phyloP scores from a whole-genome alignment of 1,284 basidiomycete species.

The Pseudozyma tsukubaensis region DNA sequence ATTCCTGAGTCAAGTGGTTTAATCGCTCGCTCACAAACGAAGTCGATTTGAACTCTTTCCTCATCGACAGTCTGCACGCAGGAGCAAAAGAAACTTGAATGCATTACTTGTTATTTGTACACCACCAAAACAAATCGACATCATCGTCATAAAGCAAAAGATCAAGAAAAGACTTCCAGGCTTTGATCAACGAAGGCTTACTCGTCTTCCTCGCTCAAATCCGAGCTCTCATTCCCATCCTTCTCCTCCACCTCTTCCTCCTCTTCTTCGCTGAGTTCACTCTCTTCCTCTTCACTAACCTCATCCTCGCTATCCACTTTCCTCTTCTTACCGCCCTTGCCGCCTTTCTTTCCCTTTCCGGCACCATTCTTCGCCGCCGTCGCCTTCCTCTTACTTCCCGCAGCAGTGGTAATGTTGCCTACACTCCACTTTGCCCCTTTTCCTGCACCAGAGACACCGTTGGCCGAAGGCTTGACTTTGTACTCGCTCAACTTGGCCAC shows the following conservation, averaged over 20 bases:
- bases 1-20: no score
- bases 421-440: constrained; percentile 15
- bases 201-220: constrained; percentile 18
- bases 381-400: constrained; percentile 4
- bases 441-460: not conserved
- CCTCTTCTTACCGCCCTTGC: constrained; percentile 10
- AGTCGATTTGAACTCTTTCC: no score
- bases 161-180: no score
- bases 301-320: constrained; percentile 11
- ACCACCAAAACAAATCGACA: no score
- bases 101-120: no score
- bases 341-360: constrained; percentile 6
- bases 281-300: constrained; percentile 14
- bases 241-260: constrained; percentile 16
- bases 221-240: constrained; percentile 12
- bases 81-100: no score
- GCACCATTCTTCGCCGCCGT: not conserved
- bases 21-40: no score
- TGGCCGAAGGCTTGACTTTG: constrained; percentile 19
- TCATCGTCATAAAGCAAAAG: no score
- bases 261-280: constrained; percentile 20
- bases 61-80: no score
- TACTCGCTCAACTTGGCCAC: constrained; percentile 20
- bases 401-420: not conserved
- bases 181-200: no score